Evolutionary conservation across 2,329 filamentous ascomycete genomes (phyloP), one percentile per base, ranked within the genome.

Genomic region (Ascochyta pisi): DNA sequence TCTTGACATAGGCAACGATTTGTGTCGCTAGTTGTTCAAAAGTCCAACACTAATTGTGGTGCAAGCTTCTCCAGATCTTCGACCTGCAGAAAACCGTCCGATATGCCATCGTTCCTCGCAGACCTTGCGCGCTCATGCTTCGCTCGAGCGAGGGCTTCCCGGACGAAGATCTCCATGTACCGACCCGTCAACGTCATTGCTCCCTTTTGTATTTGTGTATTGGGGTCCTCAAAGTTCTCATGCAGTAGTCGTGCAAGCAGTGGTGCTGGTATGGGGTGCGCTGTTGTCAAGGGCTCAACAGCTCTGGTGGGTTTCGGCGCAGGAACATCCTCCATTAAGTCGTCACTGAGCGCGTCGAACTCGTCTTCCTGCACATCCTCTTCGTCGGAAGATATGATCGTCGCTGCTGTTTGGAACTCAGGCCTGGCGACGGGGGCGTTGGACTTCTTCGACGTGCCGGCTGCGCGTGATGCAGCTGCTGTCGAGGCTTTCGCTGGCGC

Each of bases 151-250:
- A 98, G 87, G 1, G 92, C 91, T 78, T 98, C 94, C 59, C 90
- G 84, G 49, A 96, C 89, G 77, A 97, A 98, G 0, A 94, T 86
- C 75, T 97, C 92, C 76, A 97, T 84, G 73, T 98, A 98, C 77
- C 89, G 92, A 13, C 87, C 89, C 55, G 93, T 84, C 1, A 92
- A 85, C 6, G 80, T 83, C 72, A 93, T 91, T 4, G 65, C 72
- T 31, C 73, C 73, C 41, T 70, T 69, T 50, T 72, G 67, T 50
- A 75, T 76, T 43, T 73, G 66, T 31, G 66, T 73, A 13, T 71
- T 64, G 12, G 64, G 51, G 26, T 89, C 78, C 41, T 80, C 82
- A 70, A 97, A 96, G 71, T 90, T 86, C 65, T 93, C 86, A 71
- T 96, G 89, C 31, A 97, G 80, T 3, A 97, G 78, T 33, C 87